These are phyloP conservation scores for Gymnopilus junonius DNA, from an alignment of 768 basidiomycete species.

Conservation along the genomic window DNA sequence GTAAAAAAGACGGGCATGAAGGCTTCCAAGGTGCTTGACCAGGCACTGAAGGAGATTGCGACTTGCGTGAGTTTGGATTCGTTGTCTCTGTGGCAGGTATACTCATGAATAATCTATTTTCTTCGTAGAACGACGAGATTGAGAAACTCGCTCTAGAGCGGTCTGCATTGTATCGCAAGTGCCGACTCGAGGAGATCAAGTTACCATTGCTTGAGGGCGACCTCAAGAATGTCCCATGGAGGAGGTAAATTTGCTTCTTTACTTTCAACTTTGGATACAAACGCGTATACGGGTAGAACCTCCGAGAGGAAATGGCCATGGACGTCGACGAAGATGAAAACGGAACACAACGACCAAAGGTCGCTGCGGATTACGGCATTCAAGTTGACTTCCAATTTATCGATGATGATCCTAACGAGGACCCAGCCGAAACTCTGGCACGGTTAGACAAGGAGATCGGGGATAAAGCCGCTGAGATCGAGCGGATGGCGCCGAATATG, in stretches of 20 bases:
- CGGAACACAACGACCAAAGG: slow-evolving; percentile 72
- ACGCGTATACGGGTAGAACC: slow-evolving; percentile 50
- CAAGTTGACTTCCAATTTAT: slow-evolving; percentile 84
- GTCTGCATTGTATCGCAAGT: slow-evolving; percentile 86
- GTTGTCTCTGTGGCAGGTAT: neutral
- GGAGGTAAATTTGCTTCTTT: slow-evolving; percentile 58
- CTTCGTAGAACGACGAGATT: slow-evolving; percentile 70
- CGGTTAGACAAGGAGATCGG: slow-evolving; percentile 75
- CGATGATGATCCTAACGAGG: slow-evolving; percentile 77
- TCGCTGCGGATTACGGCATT: slow-evolving; percentile 83
- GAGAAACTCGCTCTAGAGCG: slow-evolving; percentile 87
- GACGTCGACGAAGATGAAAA: slow-evolving; percentile 91
- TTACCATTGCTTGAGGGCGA: slow-evolving; percentile 78
- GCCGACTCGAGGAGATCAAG: slow-evolving; percentile 90
- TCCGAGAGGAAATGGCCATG: slow-evolving; percentile 88
- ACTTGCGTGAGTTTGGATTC: slow-evolving; percentile 53
- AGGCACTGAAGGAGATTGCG: slow-evolving; percentile 89
- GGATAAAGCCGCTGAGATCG: slow-evolving; percentile 80
- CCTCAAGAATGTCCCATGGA: slow-evolving; percentile 93
- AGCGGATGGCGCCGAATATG: slow-evolving; percentile 94
- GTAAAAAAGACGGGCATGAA: slow-evolving; percentile 73
- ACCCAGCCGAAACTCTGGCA: slow-evolving; percentile 63
- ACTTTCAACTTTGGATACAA: neutral
- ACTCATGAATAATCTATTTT: neutral
- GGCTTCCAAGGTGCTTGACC: slow-evolving; percentile 79